Evolutionary conservation across 495 filamentous ascomycete species (phyloP).

Genomic region (Lasiosphaeria hispida): DNA sequence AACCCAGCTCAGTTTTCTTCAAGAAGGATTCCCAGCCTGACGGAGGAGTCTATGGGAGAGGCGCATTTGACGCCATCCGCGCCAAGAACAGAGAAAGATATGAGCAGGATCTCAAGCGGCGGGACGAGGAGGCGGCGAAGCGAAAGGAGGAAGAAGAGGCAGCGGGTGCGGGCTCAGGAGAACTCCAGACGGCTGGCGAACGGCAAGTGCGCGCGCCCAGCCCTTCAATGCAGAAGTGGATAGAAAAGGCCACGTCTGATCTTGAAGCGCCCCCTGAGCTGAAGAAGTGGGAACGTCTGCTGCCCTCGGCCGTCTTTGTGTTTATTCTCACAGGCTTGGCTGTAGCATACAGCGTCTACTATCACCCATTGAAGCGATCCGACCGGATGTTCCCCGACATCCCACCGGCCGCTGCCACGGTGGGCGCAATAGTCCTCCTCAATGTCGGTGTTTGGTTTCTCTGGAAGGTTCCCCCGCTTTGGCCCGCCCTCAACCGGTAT

Average conservation of each 20-base stretch:
- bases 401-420: constrained; percentile 76
- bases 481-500: constrained; percentile 73
- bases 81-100: constrained; percentile 41
- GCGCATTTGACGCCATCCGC: constrained; percentile 50
- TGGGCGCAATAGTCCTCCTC: constrained; percentile 59
- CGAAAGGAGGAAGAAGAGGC: constrained; percentile 50
- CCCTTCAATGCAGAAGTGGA: constrained; percentile 36
- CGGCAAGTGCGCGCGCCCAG: constrained; percentile 24
- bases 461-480: constrained; percentile 70
- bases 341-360: constrained; percentile 56
- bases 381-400: constrained; percentile 69
- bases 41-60: constrained; percentile 42
- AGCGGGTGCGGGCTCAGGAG: constrained; percentile 30
- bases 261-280: constrained; percentile 49
- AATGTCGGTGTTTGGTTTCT: constrained; percentile 61
- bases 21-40: constrained; percentile 17
- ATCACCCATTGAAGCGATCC: constrained; percentile 57
- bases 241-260: constrained; percentile 36
- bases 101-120: constrained; percentile 46
- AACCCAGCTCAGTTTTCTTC: constrained; percentile 21
- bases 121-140: constrained; percentile 49
- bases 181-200: constrained; percentile 46
- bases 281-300: constrained; percentile 55
- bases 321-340: constrained; percentile 50
- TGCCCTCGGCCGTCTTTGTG: constrained; percentile 61